Conservation (phyloP, 202 grass and related monocot genomes). For the Miscanthus sacchariflorus region DNA sequence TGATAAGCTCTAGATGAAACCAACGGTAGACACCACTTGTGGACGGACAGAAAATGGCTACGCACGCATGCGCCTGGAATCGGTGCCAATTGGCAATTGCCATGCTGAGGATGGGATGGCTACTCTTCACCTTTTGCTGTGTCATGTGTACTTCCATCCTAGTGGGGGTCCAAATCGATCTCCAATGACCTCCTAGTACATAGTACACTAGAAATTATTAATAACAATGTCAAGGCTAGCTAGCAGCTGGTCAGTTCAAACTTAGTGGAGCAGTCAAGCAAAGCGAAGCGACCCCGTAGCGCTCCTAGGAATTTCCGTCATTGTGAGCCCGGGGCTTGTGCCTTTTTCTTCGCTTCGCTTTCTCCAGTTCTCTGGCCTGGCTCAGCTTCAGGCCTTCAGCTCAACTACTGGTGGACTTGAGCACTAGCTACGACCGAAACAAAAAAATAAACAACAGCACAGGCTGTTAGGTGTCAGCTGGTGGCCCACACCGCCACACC, state of each 20-base stretch:
- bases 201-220: neutral
- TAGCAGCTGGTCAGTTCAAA: constrained; percentile 33
- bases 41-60: no score
- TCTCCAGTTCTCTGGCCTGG: neutral
- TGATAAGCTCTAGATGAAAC: no score
- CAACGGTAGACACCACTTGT: neutral
- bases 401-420: constrained; percentile 21
- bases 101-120: neutral
- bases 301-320: neutral
- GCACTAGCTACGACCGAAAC: neutral
- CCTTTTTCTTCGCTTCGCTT: neutral
- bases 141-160: neutral
- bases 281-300: constrained; percentile 28
- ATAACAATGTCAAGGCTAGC: neutral
- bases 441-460: neutral
- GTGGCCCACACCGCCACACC: neutral
- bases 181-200: neutral
- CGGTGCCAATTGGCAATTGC: neutral
- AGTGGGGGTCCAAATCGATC: neutral
- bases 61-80: neutral
- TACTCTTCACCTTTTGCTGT: constrained; percentile 12
- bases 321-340: neutral
- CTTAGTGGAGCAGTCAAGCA: constrained; percentile 53
- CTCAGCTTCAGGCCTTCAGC: neutral
- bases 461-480: constrained; percentile 13